Percentiles rank a stretch among this genome's conserved stretches.
Evolutionary conservation across 2,329 filamentous ascomycete genomes (phyloP).

Genomic region (Fusarium duplospermum): DNA sequence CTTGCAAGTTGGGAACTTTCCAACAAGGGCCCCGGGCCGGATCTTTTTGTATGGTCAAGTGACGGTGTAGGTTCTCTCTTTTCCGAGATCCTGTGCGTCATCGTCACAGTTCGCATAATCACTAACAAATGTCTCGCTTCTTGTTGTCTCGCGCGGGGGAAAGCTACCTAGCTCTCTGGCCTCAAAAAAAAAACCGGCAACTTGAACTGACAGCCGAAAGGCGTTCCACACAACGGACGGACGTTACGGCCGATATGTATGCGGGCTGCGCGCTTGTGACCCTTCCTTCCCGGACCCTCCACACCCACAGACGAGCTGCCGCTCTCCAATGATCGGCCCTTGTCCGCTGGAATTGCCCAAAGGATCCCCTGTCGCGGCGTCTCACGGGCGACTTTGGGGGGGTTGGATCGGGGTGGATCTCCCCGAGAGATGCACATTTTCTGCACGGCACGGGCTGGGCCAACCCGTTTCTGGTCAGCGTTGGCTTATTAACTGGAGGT

Average conservation of each 20-base stretch:
- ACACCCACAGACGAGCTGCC: conserved; percentile 1
- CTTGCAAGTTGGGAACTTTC: background rate
- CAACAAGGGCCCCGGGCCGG: background rate
- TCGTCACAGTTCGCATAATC: conserved; percentile 2
- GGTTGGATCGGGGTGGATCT: conserved; percentile 22
- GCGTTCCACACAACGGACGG: background rate
- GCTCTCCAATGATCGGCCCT: conserved; percentile 7
- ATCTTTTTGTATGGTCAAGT: conserved; percentile 2
- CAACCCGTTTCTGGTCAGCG: conserved; percentile 24
- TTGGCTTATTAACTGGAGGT: conserved; percentile 9
- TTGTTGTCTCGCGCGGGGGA: background rate
- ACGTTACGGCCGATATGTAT: conserved; percentile 7
- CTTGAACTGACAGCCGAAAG: background rate
- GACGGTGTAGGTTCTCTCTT: background rate
- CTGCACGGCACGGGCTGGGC: conserved; percentile 16
- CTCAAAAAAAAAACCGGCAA: background rate
- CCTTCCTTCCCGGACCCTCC: conserved; percentile 2
- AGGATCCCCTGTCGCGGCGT: conserved; percentile 10
- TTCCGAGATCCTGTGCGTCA: conserved; percentile 8
- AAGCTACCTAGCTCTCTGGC: background rate
- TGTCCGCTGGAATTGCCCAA: conserved; percentile 1
- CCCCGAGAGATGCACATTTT: conserved; percentile 1
- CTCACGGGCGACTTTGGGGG: conserved; percentile 1
- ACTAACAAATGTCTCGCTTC: conserved; percentile 17
- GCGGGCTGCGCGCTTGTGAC: conserved; percentile 26